These are phyloP conservation scores for Termitomyces sp. DNA, from an alignment of 768 basidiomycete species.

Conservation along the genomic window DNA sequence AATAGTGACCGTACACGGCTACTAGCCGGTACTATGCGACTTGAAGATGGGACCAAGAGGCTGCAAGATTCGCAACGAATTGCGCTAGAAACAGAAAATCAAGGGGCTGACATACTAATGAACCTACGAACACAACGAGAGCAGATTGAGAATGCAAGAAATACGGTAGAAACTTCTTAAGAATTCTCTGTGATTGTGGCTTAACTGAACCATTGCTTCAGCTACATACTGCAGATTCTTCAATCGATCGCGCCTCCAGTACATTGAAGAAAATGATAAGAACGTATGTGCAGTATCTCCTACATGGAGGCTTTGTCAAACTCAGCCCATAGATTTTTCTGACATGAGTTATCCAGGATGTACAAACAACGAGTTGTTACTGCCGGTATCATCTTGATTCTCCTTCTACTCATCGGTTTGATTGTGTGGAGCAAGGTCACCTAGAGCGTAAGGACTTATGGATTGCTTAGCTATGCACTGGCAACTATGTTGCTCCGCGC, in stretches of 20 bases:
- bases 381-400: constrained; percentile 77
- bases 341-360: constrained; percentile 74
- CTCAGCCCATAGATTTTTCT: constrained; percentile 29
- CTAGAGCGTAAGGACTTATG: neutral
- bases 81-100: constrained; percentile 93
- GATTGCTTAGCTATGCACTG: neutral
- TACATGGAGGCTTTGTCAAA: constrained; percentile 11
- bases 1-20: constrained; percentile 75
- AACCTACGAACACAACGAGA: constrained; percentile 86
- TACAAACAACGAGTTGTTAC: constrained; percentile 93
- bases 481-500: neutral
- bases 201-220: constrained; percentile 23
- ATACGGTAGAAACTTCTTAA: constrained; percentile 54
- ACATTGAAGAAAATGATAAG: constrained; percentile 95
- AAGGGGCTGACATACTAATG: constrained; percentile 87
- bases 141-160: constrained; percentile 89
- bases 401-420: constrained; percentile 76
- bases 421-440: constrained; percentile 70
- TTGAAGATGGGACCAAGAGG: constrained; percentile 82
- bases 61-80: constrained; percentile 88
- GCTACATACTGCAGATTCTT: constrained; percentile 82
- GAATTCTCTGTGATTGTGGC: neutral
- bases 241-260: constrained; percentile 86
- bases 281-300: constrained; percentile 51
- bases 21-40: constrained; percentile 67